Conservation (phyloP, 2,329 filamentous ascomycete genomes). For the Aspergillus novofumigatus region DNA sequence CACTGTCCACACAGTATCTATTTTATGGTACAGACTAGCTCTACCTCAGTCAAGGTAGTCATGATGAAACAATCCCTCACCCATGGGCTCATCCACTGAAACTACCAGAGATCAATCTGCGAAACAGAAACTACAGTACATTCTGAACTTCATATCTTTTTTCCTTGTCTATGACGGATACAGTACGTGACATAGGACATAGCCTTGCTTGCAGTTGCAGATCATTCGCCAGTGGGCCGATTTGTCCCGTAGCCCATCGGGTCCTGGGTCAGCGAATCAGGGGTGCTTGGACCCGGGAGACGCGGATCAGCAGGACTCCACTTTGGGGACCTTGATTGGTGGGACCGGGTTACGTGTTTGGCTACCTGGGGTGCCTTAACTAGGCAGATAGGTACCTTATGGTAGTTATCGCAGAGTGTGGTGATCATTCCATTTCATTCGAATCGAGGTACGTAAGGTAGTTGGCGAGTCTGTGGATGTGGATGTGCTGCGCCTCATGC, state of each 20-base stretch:
- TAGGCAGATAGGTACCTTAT: not conserved
- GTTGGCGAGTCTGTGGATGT: not conserved
- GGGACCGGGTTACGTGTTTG: no score
- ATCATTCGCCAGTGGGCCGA: not conserved
- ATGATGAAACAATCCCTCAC: not conserved
- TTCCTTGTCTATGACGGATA: not conserved
- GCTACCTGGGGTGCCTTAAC: no score
- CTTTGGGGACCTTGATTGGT: not conserved
- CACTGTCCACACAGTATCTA: not conserved
- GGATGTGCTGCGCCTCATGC: not conserved
- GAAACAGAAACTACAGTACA: no score
- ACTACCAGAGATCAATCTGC: not conserved
- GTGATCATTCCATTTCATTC: not conserved
- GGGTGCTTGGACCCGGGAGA: not conserved
- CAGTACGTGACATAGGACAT: not conserved
- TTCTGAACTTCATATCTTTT: not conserved
- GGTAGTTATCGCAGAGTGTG: not conserved
- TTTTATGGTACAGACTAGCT: not conserved
- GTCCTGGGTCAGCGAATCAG: not conserved
- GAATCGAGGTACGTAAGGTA: not conserved
- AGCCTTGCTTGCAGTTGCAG: not conserved
- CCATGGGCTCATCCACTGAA: not conserved
- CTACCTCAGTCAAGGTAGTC: not conserved
- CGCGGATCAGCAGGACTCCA: not conserved
- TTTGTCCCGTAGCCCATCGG: not conserved